These are phyloP conservation scores for Paraglomus brasilianum DNA, from an alignment of 192 early-diverging fungal genomes.

Conservation along the genomic window DNA sequence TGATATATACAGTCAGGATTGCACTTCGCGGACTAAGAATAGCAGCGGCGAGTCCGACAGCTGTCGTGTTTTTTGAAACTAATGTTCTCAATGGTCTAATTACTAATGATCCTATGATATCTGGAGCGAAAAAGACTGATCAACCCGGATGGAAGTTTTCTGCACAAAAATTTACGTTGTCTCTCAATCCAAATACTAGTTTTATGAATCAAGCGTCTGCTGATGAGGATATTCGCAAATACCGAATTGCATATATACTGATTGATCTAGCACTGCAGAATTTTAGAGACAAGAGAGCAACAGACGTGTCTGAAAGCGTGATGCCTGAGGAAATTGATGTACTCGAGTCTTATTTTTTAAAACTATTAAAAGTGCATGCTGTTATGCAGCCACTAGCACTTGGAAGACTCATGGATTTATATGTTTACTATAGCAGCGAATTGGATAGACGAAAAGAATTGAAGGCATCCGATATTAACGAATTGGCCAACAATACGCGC, in stretches of 20 bases:
- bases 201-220: conserved; percentile 29
- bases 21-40: conserved; percentile 59
- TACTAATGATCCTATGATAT: conserved; percentile 46
- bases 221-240: conserved; percentile 45
- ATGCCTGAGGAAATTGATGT: conserved; percentile 27
- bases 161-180: conserved; percentile 57
- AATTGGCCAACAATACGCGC: conserved; percentile 64
- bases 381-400: conserved; percentile 74
- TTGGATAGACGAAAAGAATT: conserved; percentile 56
- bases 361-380: conserved; percentile 62
- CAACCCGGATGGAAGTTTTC: conserved; percentile 53
- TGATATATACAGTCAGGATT: conserved; percentile 61
- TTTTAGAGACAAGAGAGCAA: conserved; percentile 27
- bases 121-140: background rate
- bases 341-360: conserved; percentile 51
- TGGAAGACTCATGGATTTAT: conserved; percentile 60
- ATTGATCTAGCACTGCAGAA: conserved; percentile 65
- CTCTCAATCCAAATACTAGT: conserved; percentile 50
- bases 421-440: conserved; percentile 65
- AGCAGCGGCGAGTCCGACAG: conserved; percentile 59
- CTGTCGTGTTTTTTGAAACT: conserved; percentile 57
- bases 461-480: conserved; percentile 56
- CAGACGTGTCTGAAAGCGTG: conserved; percentile 13
- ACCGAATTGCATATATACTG: conserved; percentile 62
- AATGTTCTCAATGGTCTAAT: conserved; percentile 58